Percentiles rank a stretch among this genome's conserved stretches.
These are phyloP conservation scores for Mercurialis annua DNA, from an alignment of 345 rosid species.

Conservation along the genomic window DNA sequence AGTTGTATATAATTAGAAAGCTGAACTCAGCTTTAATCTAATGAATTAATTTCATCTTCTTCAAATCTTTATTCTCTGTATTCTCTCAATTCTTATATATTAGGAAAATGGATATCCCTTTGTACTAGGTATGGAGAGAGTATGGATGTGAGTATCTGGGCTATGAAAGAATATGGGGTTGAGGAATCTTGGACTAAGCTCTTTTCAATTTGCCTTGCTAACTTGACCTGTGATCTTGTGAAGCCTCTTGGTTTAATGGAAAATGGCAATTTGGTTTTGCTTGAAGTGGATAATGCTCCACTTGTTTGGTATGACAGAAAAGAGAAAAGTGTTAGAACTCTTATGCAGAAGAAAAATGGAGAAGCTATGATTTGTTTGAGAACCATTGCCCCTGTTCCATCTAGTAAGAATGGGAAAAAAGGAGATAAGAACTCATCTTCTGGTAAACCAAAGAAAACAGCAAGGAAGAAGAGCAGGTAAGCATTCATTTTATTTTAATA, in stretches of 20 bases:
- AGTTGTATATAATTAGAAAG: too few species aligned
- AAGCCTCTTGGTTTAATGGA: not conserved
- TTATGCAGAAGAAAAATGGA: not conserved
- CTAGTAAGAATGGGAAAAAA: not conserved
- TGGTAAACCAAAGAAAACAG: not conserved
- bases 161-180: conserved; percentile 1
- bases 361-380: not conserved
- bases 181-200: conserved; percentile 13
- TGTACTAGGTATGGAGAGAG: not conserved
- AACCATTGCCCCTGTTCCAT: not conserved
- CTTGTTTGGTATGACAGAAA: conserved; percentile 5
- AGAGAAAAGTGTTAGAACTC: not conserved
- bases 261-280: not conserved
- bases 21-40: too few species aligned
- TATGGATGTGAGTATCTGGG: not conserved
- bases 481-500: not conserved
- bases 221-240: not conserved
- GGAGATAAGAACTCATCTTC: not conserved
- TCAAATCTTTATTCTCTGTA: too few species aligned
- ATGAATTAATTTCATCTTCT: too few species aligned
- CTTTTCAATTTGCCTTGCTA: not conserved
- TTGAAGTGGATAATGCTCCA: not conserved
- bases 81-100: too few species aligned
- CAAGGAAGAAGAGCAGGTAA: not conserved
- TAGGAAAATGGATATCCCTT: not conserved